A percentile compares a stretch with the other conserved stretches of the same genome.
These are phyloP conservation scores for Gossypium trilobum DNA, from an alignment of 441 rosid genomes.

Conservation along the genomic window DNA sequence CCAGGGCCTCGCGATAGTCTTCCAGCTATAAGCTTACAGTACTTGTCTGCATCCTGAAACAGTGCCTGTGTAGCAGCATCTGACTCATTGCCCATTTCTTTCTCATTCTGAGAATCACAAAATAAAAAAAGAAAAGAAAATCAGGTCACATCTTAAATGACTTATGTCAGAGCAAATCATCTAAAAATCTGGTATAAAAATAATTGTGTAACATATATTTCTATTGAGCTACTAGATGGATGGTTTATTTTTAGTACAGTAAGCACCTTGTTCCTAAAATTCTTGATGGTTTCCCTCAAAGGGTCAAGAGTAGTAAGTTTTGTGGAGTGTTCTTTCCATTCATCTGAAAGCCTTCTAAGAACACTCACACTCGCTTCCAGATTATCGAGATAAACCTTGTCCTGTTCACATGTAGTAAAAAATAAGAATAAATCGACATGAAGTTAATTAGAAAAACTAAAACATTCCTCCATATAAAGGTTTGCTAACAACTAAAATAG, in stretches of 20 bases:
- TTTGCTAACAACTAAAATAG: conserved; percentile 1
- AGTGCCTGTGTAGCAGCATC: conserved; percentile 30
- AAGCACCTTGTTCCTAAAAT: conserved; percentile 60
- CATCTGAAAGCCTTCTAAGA: conserved; percentile 50
- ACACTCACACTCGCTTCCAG: conserved; percentile 50
- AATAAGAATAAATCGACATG: not conserved
- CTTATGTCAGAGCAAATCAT: not conserved
- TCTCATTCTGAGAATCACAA: conserved; percentile 47
- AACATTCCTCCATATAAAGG: not conserved
- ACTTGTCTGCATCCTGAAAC: conserved; percentile 51
- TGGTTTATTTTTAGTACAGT: not conserved
- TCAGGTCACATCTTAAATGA: not conserved
- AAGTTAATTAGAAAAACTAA: not conserved
- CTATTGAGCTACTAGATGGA: not conserved
- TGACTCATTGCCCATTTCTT: conserved; percentile 35
- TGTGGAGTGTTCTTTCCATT: conserved; percentile 48
- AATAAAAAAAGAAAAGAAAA: not conserved
- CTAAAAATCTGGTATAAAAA: not conserved
- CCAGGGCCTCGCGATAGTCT: conserved; percentile 38
- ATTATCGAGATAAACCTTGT: conserved; percentile 57
- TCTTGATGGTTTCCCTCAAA: conserved; percentile 45
- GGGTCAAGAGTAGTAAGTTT: conserved; percentile 44
- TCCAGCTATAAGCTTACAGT: conserved; percentile 46
- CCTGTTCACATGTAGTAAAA: conserved; percentile 34
- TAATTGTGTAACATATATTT: not conserved